phyloP scores from a whole-genome alignment of 75 land plant species.

The Picea glauca region DNA sequence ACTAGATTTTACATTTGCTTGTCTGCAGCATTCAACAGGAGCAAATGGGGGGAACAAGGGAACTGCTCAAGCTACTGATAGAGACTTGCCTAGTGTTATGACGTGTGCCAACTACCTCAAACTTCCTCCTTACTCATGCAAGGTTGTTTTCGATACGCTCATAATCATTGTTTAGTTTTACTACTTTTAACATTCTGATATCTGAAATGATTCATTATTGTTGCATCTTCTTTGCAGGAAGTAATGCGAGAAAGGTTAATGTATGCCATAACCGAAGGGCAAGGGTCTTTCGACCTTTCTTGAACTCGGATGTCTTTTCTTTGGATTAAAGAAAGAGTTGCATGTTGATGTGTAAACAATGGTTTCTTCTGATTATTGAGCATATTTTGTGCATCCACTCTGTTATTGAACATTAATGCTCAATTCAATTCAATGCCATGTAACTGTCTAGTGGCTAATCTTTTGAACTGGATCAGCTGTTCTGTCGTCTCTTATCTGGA shows the following conservation, averaged over 20 bases:
- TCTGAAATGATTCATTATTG: not conserved
- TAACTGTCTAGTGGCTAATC: not conserved
- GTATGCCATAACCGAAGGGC: constrained; percentile 92
- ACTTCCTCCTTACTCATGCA: constrained; percentile 78
- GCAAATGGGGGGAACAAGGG: constrained; percentile 18
- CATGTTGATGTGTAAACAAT: not conserved
- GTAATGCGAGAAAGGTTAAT: constrained; percentile 62
- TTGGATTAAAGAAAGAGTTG: not conserved
- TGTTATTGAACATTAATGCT: not conserved
- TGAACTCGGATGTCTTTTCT: constrained; percentile 14
- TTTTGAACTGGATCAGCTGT: not conserved
- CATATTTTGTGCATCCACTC: not conserved
- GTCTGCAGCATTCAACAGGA: constrained; percentile 54
- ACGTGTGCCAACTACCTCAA: constrained; percentile 89
- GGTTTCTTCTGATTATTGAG: not conserved
- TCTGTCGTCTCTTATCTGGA: constrained; percentile 1
- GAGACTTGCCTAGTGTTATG: constrained; percentile 84
- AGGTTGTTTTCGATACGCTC: constrained; percentile 17
- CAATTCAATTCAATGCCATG: constrained; percentile 6
- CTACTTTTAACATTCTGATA: not conserved
- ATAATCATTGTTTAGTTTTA: not conserved
- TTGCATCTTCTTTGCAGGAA: constrained; percentile 40
- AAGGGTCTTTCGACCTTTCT: constrained; percentile 80
- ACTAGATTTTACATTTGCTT: not conserved
- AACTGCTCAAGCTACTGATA: constrained; percentile 41